Evolutionary conservation across 495 filamentous ascomycete species (phyloP).

Genomic region (Penicillium herquei): DNA sequence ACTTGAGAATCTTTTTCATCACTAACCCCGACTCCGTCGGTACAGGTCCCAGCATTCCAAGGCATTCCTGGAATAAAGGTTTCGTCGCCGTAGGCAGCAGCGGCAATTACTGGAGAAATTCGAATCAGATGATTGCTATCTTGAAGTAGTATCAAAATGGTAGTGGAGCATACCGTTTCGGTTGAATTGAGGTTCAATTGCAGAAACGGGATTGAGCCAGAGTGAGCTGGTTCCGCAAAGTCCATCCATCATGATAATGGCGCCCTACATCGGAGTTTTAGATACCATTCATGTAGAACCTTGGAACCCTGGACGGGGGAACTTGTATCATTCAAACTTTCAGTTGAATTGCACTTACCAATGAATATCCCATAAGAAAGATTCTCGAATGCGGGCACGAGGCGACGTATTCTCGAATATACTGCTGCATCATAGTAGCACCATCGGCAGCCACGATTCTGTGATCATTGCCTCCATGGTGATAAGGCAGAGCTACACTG

Average conservation of each 20-base stretch:
- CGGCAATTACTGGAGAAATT: slow-evolving; percentile 18
- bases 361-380: slow-evolving; percentile 25
- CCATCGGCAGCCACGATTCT: slow-evolving; percentile 17
- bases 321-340: too few species aligned
- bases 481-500: slow-evolving; percentile 24
- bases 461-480: slow-evolving; percentile 17
- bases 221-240: slow-evolving; percentile 29
- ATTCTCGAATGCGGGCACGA: slow-evolving; percentile 25
- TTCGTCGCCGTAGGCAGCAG: slow-evolving; percentile 27
- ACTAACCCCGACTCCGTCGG: slow-evolving; percentile 25
- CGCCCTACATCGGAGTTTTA: slow-evolving; percentile 14
- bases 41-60: slow-evolving; percentile 27
- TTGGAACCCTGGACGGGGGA: too few species aligned
- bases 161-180: slow-evolving; percentile 10
- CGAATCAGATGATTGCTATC: not conserved
- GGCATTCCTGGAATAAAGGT: slow-evolving; percentile 21
- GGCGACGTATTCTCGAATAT: slow-evolving; percentile 19
- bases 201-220: slow-evolving; percentile 14
- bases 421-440: slow-evolving; percentile 25
- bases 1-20: not conserved
- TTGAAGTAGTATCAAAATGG: not conserved
- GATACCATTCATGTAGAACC: too few species aligned
- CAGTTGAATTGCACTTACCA: slow-evolving; percentile 17
- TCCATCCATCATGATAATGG: slow-evolving; percentile 26
- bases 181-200: slow-evolving; percentile 19